Conservation (phyloP, 2,329 filamentous ascomycete species). For the Xylariaceae sp. region DNA sequence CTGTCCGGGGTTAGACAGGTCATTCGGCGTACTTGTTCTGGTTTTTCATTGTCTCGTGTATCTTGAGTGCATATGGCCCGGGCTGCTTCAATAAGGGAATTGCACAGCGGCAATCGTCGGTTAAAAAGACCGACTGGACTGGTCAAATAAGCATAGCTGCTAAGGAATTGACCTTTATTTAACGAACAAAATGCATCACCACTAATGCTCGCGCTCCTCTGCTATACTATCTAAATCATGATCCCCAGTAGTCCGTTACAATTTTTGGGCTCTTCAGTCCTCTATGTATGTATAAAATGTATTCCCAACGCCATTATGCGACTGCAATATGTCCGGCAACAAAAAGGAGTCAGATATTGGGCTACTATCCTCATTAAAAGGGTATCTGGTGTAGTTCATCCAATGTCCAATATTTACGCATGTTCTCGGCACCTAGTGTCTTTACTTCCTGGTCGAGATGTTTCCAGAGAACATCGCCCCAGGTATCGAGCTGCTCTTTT, state of each 20-base stretch:
- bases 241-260: no score
- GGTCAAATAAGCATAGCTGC: slow-evolving; percentile 20
- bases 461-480: slow-evolving; percentile 74
- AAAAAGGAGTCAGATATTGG: no score
- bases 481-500: slow-evolving; percentile 70
- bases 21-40: slow-evolving; percentile 18
- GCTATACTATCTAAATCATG: no score
- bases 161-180: slow-evolving; percentile 24
- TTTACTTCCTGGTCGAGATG: slow-evolving; percentile 84
- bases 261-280: no score
- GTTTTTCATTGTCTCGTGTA: slow-evolving; percentile 26
- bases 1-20: slow-evolving; percentile 54
- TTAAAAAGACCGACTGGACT: slow-evolving; percentile 17
- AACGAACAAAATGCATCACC: neutral
- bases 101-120: slow-evolving; percentile 22
- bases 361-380: slow-evolving; percentile 46
- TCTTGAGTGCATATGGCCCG: slow-evolving; percentile 27
- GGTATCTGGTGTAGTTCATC: slow-evolving; percentile 71
- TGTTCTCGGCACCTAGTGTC: slow-evolving; percentile 78
- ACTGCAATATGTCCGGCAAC: no score
- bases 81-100: slow-evolving; percentile 20
- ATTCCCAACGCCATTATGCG: no score
- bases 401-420: slow-evolving; percentile 77
- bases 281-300: no score
- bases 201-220: no score